Base-by-base conservation (phyloP, 495 filamentous ascomycete species). In the Jackrogersella multiformis region DNA sequence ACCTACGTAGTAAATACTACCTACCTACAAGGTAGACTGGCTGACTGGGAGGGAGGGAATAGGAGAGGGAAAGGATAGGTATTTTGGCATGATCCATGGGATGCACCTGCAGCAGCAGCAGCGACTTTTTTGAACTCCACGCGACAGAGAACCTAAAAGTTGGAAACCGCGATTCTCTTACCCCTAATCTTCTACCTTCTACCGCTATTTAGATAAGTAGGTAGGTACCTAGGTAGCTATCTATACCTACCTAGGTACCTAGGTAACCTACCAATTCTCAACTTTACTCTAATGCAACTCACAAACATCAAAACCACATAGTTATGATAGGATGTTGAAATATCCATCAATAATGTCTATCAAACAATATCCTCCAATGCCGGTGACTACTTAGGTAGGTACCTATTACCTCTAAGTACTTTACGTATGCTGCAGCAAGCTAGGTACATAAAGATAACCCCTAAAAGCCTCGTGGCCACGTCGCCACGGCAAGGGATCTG, bases 151-250 rank as follows among this genome's bases (percentile, higher is more conserved):
- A n/a, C n/a, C n/a, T n/a, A n/a, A n/a, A n/a, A n/a, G n/a, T n/a
- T 12, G 13, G 28, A 58, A 68, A 57, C 62, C 53, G 52, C 45
- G 65, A 68, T 68, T 68, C 18, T 30, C 36, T 35, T 30, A 12
- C 38, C 13, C 26, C 36, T 42, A 30, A 20, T 15, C 9, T 24
- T 15, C 7, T 18, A n/a, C 41, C 26, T n/a, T n/a, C n/a, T n/a
- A n/a, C n/a, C n/a, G n/a, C n/a, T n/a, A n/a, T n/a, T n/a, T n/a
- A n/a, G n/a, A n/a, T n/a, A n/a, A n/a, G n/a, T n/a, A n/a, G n/a
- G n/a, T n/a, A n/a, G n/a, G n/a, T n/a, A n/a, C n/a, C n/a, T n/a
- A n/a, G 41, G 7, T 44, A 9, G 16, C 41, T 44, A 24, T 21
- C 21, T 46, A 12, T 5, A 41, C 13, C n/a, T 41, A 15, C 36